Evolutionary conservation across 306 rosid species (phyloP).

Genomic region (Fagus sylvatica): DNA sequence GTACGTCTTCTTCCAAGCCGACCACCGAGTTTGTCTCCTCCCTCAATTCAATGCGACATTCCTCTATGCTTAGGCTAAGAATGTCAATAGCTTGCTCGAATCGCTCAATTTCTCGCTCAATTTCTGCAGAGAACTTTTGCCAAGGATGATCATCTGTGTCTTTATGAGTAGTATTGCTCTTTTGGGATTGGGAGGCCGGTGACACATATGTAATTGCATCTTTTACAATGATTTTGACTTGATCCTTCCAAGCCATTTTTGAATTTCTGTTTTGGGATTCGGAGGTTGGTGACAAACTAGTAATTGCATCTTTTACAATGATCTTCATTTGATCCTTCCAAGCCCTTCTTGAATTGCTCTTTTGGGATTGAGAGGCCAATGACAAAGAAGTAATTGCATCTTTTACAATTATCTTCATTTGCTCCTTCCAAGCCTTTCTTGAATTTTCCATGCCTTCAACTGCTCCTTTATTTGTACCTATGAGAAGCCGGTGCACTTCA

Average conservation of each 20-base stretch:
- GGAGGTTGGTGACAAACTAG: too few species aligned
- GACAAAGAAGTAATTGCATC: too few species aligned
- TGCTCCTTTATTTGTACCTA: background rate
- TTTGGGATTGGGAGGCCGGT: background rate
- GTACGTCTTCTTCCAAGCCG: conserved; percentile 26
- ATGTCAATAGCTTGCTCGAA: conserved; percentile 1
- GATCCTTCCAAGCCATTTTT: conserved; percentile 13
- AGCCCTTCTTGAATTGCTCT: too few species aligned
- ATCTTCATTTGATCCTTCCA: too few species aligned
- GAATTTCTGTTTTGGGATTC: too few species aligned
- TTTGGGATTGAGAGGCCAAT: too few species aligned
- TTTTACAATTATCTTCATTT: background rate
- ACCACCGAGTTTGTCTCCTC: conserved; percentile 20
- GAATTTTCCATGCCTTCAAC: background rate
- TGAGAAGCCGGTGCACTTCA: background rate
- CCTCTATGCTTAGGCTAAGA: conserved; percentile 6
- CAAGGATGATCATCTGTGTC: background rate
- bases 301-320: too few species aligned
- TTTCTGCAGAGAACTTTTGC: background rate
- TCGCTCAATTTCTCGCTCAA: background rate
- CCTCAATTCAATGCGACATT: conserved; percentile 8
- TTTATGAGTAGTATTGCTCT: background rate
- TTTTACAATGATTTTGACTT: conserved; percentile 7
- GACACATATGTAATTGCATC: too few species aligned
- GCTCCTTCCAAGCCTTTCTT: conserved; percentile 14